A percentile compares a stretch with the other conserved stretches of the same genome.
Evolutionary conservation across 371 early-diverging fungal genomes (phyloP).

Genomic region (Rhizomucor pusillus): DNA sequence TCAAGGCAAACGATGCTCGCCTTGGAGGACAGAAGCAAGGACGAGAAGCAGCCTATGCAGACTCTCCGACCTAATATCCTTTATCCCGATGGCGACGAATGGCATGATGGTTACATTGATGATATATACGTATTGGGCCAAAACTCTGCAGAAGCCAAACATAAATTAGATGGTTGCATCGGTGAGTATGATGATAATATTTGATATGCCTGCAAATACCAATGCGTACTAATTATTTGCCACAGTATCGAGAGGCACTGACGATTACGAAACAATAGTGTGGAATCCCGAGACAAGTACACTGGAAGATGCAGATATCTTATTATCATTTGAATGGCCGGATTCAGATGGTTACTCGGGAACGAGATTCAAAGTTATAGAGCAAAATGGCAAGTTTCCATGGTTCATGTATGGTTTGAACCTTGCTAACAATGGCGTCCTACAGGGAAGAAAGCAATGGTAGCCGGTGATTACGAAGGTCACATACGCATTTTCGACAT

Average conservation of each 20-base stretch:
- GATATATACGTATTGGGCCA: constrained; percentile 44
- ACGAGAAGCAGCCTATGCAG: background rate
- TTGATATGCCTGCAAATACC: background rate
- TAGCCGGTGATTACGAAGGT: constrained; percentile 47
- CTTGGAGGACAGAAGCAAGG: background rate
- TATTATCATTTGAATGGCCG: constrained; percentile 35
- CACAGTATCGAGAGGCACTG: constrained; percentile 36
- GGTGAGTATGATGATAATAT: constrained; percentile 7
- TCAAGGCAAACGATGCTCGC: background rate
- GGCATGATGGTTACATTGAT: constrained; percentile 61
- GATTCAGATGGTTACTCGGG: constrained; percentile 27
- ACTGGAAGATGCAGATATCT: constrained; percentile 32
- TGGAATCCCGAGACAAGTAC: constrained; percentile 41
- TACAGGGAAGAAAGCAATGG: constrained; percentile 24
- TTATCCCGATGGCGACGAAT: constrained; percentile 53
- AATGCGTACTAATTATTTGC: background rate
- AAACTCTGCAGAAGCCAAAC: constrained; percentile 6
- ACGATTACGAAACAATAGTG: constrained; percentile 37
- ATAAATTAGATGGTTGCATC: constrained; percentile 16
- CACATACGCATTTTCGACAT: constrained; percentile 37
- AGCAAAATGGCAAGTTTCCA: constrained; percentile 18
- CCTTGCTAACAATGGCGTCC: background rate
- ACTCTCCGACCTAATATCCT: constrained; percentile 16
- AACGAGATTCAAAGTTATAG: constrained; percentile 34
- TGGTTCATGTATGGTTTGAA: background rate